phyloP scores from a whole-genome alignment of 2,329 filamentous ascomycete species.

The Ceratocystis variospora region DNA sequence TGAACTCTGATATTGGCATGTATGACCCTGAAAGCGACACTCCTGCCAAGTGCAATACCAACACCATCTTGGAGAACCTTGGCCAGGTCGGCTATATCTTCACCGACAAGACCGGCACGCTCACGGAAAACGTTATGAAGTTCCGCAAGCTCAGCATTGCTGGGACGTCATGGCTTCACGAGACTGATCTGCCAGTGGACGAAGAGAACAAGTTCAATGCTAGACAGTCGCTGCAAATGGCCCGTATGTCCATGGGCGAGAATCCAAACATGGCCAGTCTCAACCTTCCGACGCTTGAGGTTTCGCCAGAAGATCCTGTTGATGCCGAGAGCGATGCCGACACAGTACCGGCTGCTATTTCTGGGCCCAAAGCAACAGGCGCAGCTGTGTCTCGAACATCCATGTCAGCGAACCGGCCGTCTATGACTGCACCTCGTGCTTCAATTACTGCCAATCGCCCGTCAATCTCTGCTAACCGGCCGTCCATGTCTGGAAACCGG shows the following conservation, averaged over 20 bases:
- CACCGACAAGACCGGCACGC: constrained; percentile 85
- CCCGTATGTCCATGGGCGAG: constrained; percentile 16
- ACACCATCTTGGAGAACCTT: constrained; percentile 87
- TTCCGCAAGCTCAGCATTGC: constrained; percentile 86
- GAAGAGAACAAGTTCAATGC: constrained; percentile 18
- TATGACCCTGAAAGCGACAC: constrained; percentile 75
- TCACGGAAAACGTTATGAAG: constrained; percentile 92
- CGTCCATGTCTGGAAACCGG: constrained; percentile 24
- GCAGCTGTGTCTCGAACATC: constrained; percentile 8
- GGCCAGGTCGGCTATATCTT: constrained; percentile 85
- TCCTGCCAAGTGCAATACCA: constrained; percentile 78
- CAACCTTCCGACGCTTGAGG: constrained; percentile 21
- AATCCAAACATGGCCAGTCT: constrained; percentile 1
- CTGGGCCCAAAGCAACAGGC: neutral
- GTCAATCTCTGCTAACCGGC: constrained; percentile 13
- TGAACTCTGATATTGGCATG: constrained; percentile 77
- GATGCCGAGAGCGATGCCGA: constrained; percentile 21
- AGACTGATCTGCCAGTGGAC: constrained; percentile 45
- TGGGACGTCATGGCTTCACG: constrained; percentile 78
- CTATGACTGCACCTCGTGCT: constrained; percentile 21
- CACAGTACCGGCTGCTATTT: constrained; percentile 21
- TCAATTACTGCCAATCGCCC: constrained; percentile 20
- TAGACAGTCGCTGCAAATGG: constrained; percentile 14
- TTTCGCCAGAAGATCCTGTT: constrained; percentile 25
- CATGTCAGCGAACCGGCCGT: constrained; percentile 19